Percentiles rank a stretch among this genome's conserved stretches.
Conservation (phyloP, 192 early-diverging fungal genomes). For the Glomus cerebriforme region DNA sequence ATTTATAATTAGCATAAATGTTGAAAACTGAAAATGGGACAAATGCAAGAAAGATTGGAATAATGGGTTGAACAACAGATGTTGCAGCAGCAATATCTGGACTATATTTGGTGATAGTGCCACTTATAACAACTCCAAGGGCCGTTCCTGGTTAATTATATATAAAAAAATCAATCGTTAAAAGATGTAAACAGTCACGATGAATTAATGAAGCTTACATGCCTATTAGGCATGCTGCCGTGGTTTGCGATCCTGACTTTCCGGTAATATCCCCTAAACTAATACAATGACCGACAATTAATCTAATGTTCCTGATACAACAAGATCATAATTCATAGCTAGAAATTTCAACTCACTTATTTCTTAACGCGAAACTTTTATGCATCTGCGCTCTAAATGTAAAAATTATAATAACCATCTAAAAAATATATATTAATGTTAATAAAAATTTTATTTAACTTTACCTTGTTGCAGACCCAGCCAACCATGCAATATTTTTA, state of each 20-base stretch:
- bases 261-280: slow-evolving; percentile 83
- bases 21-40: slow-evolving; percentile 70
- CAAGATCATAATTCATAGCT: neutral
- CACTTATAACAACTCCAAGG: slow-evolving; percentile 46
- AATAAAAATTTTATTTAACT: neutral
- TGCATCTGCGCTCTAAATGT: slow-evolving; percentile 70
- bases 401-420: neutral
- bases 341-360: slow-evolving; percentile 58
- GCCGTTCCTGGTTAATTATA: slow-evolving; percentile 37
- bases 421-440: neutral
- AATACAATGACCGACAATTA: neutral
- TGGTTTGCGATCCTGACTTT: slow-evolving; percentile 80
- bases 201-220: slow-evolving; percentile 54
- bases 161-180: slow-evolving; percentile 31
- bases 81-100: neutral
- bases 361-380: slow-evolving; percentile 66
- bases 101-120: slow-evolving; percentile 46
- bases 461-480: slow-evolving; percentile 69
- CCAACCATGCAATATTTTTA: slow-evolving; percentile 86
- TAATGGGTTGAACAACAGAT: slow-evolving; percentile 39
- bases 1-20: slow-evolving; percentile 72
- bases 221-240: slow-evolving; percentile 80
- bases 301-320: neutral
- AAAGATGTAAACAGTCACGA: slow-evolving; percentile 18
- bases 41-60: slow-evolving; percentile 64